These are phyloP conservation scores for Elaeagnus macrophylla DNA, from an alignment of 306 rosid species.

Conservation along the genomic window DNA sequence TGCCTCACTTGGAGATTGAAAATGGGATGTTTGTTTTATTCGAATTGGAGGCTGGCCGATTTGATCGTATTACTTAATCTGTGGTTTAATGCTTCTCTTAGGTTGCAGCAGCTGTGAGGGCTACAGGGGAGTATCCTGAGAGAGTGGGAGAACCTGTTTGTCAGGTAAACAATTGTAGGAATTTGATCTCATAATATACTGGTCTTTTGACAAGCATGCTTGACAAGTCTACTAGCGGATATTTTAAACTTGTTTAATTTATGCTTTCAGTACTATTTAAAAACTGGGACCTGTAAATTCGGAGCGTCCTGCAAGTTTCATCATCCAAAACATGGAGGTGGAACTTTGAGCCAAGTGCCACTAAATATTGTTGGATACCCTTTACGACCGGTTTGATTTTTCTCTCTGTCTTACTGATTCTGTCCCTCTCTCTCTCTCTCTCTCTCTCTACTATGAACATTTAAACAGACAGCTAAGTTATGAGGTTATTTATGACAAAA, in stretches of 20 bases:
- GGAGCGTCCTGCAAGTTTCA: slow-evolving; percentile 90
- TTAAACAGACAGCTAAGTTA: too few species aligned
- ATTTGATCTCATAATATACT: too few species aligned
- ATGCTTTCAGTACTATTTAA: slow-evolving; percentile 66
- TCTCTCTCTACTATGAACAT: too few species aligned
- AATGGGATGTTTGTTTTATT: too few species aligned
- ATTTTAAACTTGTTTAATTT: slow-evolving; percentile 5
- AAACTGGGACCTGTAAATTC: slow-evolving; percentile 83
- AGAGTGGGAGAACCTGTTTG: slow-evolving; percentile 74
- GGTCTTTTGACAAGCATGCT: background rate
- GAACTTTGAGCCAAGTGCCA: slow-evolving; percentile 69
- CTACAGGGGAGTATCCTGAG: slow-evolving; percentile 89
- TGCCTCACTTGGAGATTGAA: too few species aligned
- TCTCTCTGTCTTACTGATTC: background rate
- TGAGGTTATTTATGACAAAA: too few species aligned
- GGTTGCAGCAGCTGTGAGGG: slow-evolving; percentile 90
- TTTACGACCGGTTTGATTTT: slow-evolving; percentile 55
- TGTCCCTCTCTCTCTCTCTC: background rate
- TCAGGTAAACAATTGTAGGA: slow-evolving; percentile 37
- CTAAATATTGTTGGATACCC: slow-evolving; percentile 74
- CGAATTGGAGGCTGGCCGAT: too few species aligned
- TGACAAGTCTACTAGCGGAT: background rate
- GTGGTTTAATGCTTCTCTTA: slow-evolving; percentile 18
- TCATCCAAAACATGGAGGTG: slow-evolving; percentile 82
- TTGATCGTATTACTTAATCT: background rate